Evolutionary conservation across 2,329 filamentous ascomycete genomes (phyloP).

Genomic region (Penicillium verrucosum): DNA sequence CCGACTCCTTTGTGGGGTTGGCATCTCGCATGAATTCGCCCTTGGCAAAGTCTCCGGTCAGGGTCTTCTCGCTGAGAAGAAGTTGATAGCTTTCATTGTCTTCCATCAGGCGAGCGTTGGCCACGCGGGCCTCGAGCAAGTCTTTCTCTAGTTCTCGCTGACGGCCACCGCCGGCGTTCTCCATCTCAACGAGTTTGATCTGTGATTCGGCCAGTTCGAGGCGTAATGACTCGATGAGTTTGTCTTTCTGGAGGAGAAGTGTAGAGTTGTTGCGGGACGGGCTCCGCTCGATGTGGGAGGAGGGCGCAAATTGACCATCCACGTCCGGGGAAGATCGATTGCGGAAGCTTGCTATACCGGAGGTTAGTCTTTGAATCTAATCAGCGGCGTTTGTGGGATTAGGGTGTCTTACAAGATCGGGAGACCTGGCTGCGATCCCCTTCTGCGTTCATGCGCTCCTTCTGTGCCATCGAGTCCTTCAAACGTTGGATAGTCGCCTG

Average conservation of each 20-base stretch:
- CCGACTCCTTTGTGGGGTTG: slow-evolving; percentile 44
- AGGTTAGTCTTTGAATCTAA: slow-evolving; percentile 19
- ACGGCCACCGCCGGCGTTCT: slow-evolving; percentile 85
- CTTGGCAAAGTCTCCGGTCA: slow-evolving; percentile 88
- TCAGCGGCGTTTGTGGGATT: neutral
- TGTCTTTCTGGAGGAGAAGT: slow-evolving; percentile 90
- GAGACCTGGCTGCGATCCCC: slow-evolving; percentile 51
- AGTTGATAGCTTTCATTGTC: slow-evolving; percentile 98
- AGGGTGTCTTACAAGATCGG: slow-evolving; percentile 48
- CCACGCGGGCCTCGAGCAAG: slow-evolving; percentile 88
- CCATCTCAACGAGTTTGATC: slow-evolving; percentile 90
- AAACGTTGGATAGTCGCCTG: slow-evolving; percentile 84
- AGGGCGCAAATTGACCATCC: slow-evolving; percentile 81
- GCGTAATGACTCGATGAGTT: slow-evolving; percentile 86
- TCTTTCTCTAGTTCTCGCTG: slow-evolving; percentile 87
- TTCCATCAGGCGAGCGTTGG: slow-evolving; percentile 93
- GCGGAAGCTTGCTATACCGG: slow-evolving; percentile 42
- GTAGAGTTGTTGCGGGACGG: slow-evolving; percentile 88
- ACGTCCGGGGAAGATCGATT: slow-evolving; percentile 60
- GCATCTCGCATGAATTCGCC: slow-evolving; percentile 69
- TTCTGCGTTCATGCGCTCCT: slow-evolving; percentile 56
- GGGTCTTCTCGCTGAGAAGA: slow-evolving; percentile 86
- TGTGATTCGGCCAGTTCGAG: slow-evolving; percentile 92
- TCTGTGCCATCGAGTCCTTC: slow-evolving; percentile 82
- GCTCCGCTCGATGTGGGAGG: slow-evolving; percentile 78